Conservation (phyloP, 306 rosid genomes). For the Cucurbita maxima region DNA sequence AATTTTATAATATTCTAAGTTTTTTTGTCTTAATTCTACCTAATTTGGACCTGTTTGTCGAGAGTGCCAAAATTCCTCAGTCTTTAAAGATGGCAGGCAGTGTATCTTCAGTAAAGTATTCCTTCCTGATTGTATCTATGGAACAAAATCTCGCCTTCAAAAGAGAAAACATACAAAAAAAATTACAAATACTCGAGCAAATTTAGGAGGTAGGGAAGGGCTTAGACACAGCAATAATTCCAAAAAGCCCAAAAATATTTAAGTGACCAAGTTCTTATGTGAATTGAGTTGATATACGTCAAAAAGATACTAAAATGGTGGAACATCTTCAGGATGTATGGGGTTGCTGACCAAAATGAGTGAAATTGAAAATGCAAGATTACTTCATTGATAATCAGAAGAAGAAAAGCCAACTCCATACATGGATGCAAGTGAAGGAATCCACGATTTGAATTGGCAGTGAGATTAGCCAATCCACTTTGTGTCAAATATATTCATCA, state of each 20-base stretch:
- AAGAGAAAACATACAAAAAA: background rate
- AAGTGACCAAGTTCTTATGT: background rate
- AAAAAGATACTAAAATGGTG: background rate
- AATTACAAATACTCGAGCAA: background rate
- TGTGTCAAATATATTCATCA: background rate
- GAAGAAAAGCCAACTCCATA: background rate
- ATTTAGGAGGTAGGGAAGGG: background rate
- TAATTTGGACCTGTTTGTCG: background rate
- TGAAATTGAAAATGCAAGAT: background rate
- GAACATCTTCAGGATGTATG: background rate
- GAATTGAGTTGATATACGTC: background rate
- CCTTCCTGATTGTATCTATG: conserved; percentile 48
- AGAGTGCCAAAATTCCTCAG: conserved; percentile 13
- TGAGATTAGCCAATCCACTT: background rate
- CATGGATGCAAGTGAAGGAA: background rate
- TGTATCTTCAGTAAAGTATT: conserved; percentile 57
- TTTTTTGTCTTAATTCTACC: background rate
- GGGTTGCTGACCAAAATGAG: background rate
- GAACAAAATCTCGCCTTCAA: conserved; percentile 83
- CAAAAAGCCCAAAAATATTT: background rate
- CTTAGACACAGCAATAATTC: background rate
- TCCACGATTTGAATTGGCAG: background rate
- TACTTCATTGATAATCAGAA: background rate
- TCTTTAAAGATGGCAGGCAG: conserved; percentile 51
- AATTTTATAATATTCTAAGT: background rate